Evolutionary conservation across 257 asterid species (phyloP).

Genomic region (Linaria vulgaris): DNA sequence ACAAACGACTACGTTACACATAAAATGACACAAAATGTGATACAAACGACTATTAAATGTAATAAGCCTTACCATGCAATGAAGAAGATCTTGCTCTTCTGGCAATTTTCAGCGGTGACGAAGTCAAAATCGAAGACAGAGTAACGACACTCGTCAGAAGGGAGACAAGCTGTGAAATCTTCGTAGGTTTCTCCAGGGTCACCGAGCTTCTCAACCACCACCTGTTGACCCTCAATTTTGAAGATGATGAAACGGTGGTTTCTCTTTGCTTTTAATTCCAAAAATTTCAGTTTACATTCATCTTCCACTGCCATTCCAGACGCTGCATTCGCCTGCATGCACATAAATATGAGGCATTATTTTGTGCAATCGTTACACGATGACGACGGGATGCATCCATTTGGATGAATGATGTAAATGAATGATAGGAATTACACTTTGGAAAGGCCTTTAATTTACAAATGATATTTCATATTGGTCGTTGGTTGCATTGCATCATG

Average conservation of each 20-base stretch:
- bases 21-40: too few relatives aligned
- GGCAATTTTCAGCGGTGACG: constrained; percentile 72
- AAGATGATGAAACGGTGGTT: constrained; percentile 64
- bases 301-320: constrained; percentile 82
- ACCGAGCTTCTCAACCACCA: constrained; percentile 77
- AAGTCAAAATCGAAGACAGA: constrained; percentile 83
- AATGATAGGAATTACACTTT: too few relatives aligned
- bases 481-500: too few relatives aligned
- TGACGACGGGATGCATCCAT: too few relatives aligned
- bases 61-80: constrained; percentile 50
- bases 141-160: constrained; percentile 73
- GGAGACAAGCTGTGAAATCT: constrained; percentile 57
- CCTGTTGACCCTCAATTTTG: constrained; percentile 63
- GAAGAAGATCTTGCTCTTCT: constrained; percentile 89
- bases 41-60: too few relatives aligned
- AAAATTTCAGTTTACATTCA: constrained; percentile 73
- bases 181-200: constrained; percentile 52
- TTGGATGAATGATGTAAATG: too few relatives aligned
- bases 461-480: too few relatives aligned
- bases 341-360: not conserved
- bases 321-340: constrained; percentile 57
- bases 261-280: constrained; percentile 71
- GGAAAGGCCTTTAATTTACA: too few relatives aligned
- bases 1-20: too few relatives aligned
- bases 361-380: too few relatives aligned